Base-by-base conservation (phyloP, 2,329 filamentous ascomycete species). In the Nigrograna mackinnonii region DNA sequence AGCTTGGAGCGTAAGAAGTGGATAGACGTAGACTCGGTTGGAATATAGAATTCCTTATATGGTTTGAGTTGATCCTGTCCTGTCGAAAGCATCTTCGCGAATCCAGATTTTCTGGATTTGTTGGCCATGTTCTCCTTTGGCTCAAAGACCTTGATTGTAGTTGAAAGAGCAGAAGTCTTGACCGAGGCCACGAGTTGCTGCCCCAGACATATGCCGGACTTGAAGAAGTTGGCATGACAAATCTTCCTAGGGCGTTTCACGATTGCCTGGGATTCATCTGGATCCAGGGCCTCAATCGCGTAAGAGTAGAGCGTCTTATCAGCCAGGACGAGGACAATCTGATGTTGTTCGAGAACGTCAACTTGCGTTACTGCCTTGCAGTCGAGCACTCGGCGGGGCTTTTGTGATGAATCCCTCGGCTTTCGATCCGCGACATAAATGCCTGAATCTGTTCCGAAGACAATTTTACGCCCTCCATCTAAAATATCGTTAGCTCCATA, bases 131-230 rank as follows among this genome's bases (percentile, higher is more conserved):
- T 87, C 65, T 97, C 94, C 72, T 95, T 96, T 1, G 94, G 94
- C 72, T 99, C 92, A 70, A 90, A 97, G n/a, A 97, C 94, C 72
- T 97, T 97, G 76, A 99, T 96, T 2, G 92, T 97, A 12, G 90
- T 95, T 39, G 90, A 96, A 22, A 97, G 76, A 3, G 91, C 89
- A 14, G 88, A 92, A 30, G 90, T 95, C 75, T 96, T 97, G 61
- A 97, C 94, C 56, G 90, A 95, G 72, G 92, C 97, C 21, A 99
- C 94, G 40, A 99, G 78, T 65, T 97, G 94, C 49, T 94, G 83
- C 22, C 94, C 91, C 46, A 96, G 80, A 64, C 94, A 97, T 60
- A 96, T 95, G 28, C 94, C 94, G 14, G 91, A 88, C 72, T 95
- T 96, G 83, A 99, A 99, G 75, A 97, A 99, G 69, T 92, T 96